Base-by-base conservation (phyloP, 805 yeast species). In the Candida coquimbonensis region DNA sequence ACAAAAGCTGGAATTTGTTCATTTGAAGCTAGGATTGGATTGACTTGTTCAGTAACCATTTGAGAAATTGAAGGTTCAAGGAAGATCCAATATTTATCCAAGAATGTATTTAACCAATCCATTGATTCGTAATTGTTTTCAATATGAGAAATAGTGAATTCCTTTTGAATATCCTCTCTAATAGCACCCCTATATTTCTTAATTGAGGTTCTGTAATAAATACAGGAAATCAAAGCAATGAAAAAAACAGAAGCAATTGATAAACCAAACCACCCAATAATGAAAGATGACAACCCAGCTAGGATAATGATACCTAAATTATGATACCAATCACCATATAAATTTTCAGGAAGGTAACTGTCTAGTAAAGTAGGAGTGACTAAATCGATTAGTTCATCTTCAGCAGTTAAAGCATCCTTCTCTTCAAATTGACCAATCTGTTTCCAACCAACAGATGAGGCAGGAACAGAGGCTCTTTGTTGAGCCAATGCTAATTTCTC, bases 301-400 rank as follows among this genome's bases (percentile, higher is more conserved):
- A 75, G 62, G 29, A 84, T 70, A 47, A 88, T 68, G 34, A 81
- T 73, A 0, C 78, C 96, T n/a, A 83, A 81, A 43, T 83, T 82
- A 63, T 93, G 98, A 61, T 83, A 93, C 99, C 99, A 93, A 61
- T 93, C 98, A 44, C 99, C 99, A 56, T 85, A 87, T 14, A 79
- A 75, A 34, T 67, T 71, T 27, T 87, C 83, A 8, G 95, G 95
- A 44, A 93, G 67, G 56, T 82, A 77, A 48, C 77, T 73, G 57
- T 89, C 96, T 48, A 90, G 68, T 33, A 85, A 57, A 0, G 97
- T 87, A 19, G 88, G 80, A 24, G 77, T 75, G 24, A 82, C 73
- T 54, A 89, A 68, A 62, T 89, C 96, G 51, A 77, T 73, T 46
- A 81, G 68, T 55, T 82, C 86, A 61, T 87, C 95, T 34, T 83